These are phyloP conservation scores for Lactarius pseudohatsudake DNA, from an alignment of 768 basidiomycete species.

Conservation along the genomic window DNA sequence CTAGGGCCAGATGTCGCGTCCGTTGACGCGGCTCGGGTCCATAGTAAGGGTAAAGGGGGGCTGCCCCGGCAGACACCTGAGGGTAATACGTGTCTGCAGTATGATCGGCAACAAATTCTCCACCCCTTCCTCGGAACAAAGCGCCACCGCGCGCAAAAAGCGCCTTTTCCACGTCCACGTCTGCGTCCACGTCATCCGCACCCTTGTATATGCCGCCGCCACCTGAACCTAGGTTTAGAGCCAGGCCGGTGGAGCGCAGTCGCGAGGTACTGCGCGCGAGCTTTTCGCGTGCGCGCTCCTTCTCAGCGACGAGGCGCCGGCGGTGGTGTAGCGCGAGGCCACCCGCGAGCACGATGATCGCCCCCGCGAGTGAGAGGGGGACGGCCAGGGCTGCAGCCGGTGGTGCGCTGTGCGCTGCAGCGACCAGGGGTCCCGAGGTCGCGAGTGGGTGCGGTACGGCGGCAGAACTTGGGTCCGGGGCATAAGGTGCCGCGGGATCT, in stretches of 20 bases:
- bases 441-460: constrained; percentile 6
- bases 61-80: background rate
- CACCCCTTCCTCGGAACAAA: background rate
- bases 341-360: constrained; percentile 34
- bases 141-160: constrained; percentile 12
- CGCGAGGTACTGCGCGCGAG: background rate
- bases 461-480: constrained; percentile 12
- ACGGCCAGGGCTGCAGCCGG: constrained; percentile 38
- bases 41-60: background rate
- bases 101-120: background rate
- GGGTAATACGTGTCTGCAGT: background rate
- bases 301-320: constrained; percentile 30
- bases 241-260: background rate
- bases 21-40: constrained; percentile 17
- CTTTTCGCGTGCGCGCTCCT: constrained; percentile 30
- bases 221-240: constrained; percentile 1
- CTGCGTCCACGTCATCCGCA: background rate
- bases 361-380: constrained; percentile 37
- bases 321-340: constrained; percentile 34
- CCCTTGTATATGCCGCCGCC: background rate
- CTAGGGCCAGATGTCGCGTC: constrained; percentile 2
- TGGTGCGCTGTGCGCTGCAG: constrained; percentile 30
- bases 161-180: constrained; percentile 27
- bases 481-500: constrained; percentile 6
- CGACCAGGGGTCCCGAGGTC: constrained; percentile 27